phyloP scores from a whole-genome alignment of 2,329 filamentous ascomycete genomes.

The Leptographium wingfieldii region DNA sequence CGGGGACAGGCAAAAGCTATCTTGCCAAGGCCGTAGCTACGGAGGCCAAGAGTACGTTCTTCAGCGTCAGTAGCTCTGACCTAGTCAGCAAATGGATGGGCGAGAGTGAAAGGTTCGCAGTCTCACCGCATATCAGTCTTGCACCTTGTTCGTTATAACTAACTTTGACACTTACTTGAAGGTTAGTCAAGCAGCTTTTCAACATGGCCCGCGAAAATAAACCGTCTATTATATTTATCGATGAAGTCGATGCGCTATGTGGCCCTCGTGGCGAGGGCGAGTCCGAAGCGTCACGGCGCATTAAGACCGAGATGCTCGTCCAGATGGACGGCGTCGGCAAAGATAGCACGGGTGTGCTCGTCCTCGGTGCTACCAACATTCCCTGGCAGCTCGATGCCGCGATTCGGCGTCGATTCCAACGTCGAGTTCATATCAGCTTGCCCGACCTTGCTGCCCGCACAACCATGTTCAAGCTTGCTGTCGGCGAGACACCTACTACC shows the following conservation, averaged over 20 bases:
- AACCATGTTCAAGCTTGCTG: constrained; percentile 87
- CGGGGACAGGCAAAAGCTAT: constrained; percentile 95
- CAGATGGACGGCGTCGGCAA: constrained; percentile 99
- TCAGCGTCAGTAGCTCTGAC: constrained; percentile 95
- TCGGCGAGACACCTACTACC: constrained; percentile 86
- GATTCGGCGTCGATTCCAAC: constrained; percentile 90
- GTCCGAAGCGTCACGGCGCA: constrained; percentile 90
- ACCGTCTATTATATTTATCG: constrained; percentile 62
- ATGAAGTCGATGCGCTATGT: constrained; percentile 69
- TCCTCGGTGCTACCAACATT: constrained; percentile 94
- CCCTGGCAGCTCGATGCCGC: constrained; percentile 97
- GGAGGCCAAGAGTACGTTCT: constrained; percentile 97
- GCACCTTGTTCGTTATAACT: constrained; percentile 8
- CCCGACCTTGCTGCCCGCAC: constrained; percentile 79
- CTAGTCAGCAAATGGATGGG: constrained; percentile 99
- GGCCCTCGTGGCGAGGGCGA: constrained; percentile 89
- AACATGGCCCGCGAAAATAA: constrained; percentile 97
- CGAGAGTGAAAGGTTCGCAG: constrained; percentile 76
- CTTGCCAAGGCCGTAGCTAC: constrained; percentile 95
- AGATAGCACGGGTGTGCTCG: constrained; percentile 84
- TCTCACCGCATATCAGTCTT: background rate
- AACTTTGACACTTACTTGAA: constrained; percentile 22
- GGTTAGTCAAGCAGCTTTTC: constrained; percentile 91
- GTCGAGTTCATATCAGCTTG: constrained; percentile 87
- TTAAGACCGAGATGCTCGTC: constrained; percentile 96